These are phyloP conservation scores for Mortierella antarctica DNA, from an alignment of 192 early-diverging fungal species.

Conservation along the genomic window DNA sequence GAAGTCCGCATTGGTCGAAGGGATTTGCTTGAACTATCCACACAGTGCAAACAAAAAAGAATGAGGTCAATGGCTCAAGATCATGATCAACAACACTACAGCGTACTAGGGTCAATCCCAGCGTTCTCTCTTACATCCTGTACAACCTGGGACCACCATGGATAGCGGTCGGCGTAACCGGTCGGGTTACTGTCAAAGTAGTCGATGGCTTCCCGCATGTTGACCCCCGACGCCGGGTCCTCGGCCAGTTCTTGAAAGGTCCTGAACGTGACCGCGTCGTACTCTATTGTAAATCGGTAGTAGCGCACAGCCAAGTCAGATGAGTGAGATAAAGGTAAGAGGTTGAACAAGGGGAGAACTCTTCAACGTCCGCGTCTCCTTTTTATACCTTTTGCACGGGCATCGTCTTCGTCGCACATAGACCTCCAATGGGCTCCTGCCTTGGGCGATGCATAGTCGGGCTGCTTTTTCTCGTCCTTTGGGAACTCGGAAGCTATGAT, in stretches of 20 bases:
- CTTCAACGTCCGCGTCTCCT: not conserved
- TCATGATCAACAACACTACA: not conserved
- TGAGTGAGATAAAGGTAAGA: not conserved
- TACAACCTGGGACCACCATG: conserved; percentile 61
- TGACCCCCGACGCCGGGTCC: conserved; percentile 56
- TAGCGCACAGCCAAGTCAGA: not conserved
- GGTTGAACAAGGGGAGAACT: too few species aligned
- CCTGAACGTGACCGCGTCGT: conserved; percentile 54
- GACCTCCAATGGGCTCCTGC: conserved; percentile 62
- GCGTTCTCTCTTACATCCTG: conserved; percentile 45
- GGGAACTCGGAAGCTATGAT: conserved; percentile 70
- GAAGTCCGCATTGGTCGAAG: conserved; percentile 21
- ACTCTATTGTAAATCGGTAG: conserved; percentile 19
- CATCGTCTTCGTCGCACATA: conserved; percentile 45
- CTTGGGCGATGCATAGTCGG: conserved; percentile 65
- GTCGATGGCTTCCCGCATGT: conserved; percentile 41
- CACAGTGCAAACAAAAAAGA: conserved; percentile 5
- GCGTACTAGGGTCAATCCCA: not conserved
- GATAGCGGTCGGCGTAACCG: conserved; percentile 26
- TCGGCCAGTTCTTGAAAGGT: conserved; percentile 57
- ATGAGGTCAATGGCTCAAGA: not conserved
- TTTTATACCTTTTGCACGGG: conserved; percentile 42
- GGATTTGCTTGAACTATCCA: conserved; percentile 32
- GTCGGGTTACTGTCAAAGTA: conserved; percentile 53
- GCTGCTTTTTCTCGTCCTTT: conserved; percentile 44